Evolutionary conservation across 257 asterid species (phyloP).

Genomic region (Scutellaria galericulata): DNA sequence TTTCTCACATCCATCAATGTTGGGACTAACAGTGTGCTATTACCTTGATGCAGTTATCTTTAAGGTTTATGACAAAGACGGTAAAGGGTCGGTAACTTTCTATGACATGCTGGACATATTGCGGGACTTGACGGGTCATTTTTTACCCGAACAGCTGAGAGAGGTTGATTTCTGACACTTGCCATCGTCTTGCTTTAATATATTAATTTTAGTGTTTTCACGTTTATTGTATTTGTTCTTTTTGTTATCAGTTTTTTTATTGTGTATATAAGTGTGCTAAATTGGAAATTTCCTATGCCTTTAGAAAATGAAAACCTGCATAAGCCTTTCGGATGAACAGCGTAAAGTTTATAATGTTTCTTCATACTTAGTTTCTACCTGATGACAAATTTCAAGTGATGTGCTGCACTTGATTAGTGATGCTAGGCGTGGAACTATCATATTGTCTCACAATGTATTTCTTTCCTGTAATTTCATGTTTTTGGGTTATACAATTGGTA

Average conservation of each 20-base stretch:
- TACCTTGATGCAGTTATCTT: slow-evolving; percentile 57
- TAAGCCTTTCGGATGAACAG: background rate
- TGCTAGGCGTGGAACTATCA: slow-evolving; percentile 6
- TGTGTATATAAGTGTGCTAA: background rate
- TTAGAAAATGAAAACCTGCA: background rate
- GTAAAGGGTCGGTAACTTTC: slow-evolving; percentile 69
- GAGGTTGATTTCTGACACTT: slow-evolving; percentile 49
- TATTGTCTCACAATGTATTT: background rate
- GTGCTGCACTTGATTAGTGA: background rate
- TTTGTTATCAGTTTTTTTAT: background rate
- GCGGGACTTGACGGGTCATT: slow-evolving; percentile 71
- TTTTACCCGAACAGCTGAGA: slow-evolving; percentile 68
- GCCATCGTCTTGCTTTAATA: slow-evolving; percentile 12
- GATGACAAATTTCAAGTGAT: background rate
- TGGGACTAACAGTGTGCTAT: background rate
- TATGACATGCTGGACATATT: slow-evolving; percentile 65
- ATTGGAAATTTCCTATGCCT: background rate
- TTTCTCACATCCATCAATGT: slow-evolving; percentile 1
- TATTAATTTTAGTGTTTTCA: background rate
- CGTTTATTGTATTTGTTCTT: background rate
- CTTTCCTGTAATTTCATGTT: background rate
- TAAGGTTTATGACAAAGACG: slow-evolving; percentile 69
- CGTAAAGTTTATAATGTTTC: background rate
- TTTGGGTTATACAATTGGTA: background rate
- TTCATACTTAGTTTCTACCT: background rate